phyloP scores from a whole-genome alignment of 1,284 basidiomycete genomes.

The Agroathelia rolfsii region DNA sequence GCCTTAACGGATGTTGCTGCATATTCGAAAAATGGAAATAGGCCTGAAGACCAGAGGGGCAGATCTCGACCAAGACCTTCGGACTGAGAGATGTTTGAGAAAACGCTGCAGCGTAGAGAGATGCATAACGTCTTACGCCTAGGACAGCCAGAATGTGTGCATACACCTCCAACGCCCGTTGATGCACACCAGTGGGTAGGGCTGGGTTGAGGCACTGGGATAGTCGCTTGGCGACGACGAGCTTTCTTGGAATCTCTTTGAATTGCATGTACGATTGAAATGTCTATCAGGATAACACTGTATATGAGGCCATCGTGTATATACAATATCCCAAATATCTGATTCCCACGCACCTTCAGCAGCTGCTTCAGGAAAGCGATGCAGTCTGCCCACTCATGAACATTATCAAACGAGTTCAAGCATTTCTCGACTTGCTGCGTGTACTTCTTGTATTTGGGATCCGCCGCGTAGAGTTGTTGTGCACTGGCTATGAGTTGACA shows the following conservation, averaged over 20 bases:
- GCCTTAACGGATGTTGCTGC: conserved; percentile 92
- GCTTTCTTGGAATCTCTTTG: conserved; percentile 91
- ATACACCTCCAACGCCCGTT: conserved; percentile 94
- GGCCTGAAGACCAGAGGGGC: conserved; percentile 88
- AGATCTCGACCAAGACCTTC: conserved; percentile 87
- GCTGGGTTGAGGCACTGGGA: conserved; percentile 97
- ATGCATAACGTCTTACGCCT: conserved; percentile 47
- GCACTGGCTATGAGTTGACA: conserved; percentile 32
- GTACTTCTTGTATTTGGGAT: conserved; percentile 97
- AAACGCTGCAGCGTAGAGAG: conserved; percentile 8
- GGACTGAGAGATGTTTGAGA: conserved; percentile 34
- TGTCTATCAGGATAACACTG: conserved; percentile 57
- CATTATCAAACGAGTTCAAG: conserved; percentile 88
- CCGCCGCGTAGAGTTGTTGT: conserved; percentile 50
- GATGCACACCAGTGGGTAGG: conserved; percentile 92
- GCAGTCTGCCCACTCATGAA: conserved; percentile 99
- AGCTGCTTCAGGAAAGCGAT: conserved; percentile 95
- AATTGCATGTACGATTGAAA: conserved; percentile 88
- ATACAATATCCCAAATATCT: too few species aligned
- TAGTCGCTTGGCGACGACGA: conserved; percentile 90
- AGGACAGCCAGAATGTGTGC: conserved; percentile 83
- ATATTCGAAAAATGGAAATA: conserved; percentile 98
- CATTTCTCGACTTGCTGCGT: conserved; percentile 85
- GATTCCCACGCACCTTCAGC: conserved; percentile 64
- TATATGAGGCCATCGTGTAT: too few species aligned